A percentile compares a stretch with the other conserved stretches of the same genome.
phyloP scores from a whole-genome alignment of 1,284 basidiomycete species.

The Phlebopus sp. region DNA sequence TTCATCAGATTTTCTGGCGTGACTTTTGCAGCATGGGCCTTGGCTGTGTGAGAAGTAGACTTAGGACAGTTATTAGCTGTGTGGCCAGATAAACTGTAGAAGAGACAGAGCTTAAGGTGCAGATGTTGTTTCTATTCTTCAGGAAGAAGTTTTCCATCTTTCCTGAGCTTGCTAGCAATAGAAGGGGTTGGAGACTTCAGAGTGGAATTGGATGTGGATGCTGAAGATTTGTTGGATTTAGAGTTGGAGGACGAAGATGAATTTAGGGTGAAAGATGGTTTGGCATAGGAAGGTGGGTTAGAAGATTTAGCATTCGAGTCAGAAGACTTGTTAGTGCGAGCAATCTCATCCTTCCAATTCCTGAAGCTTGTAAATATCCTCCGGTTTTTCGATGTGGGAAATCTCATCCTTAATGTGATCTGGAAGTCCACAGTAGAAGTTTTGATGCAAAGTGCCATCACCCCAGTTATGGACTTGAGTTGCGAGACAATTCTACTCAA shows the following conservation, averaged over 20 bases:
- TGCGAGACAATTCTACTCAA: too few relatives aligned
- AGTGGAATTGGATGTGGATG: background rate
- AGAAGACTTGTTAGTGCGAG: too few relatives aligned
- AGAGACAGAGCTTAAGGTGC: constrained; percentile 17
- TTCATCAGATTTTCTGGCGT: background rate
- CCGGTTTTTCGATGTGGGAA: too few relatives aligned
- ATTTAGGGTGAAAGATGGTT: too few relatives aligned
- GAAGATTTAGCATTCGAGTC: too few relatives aligned
- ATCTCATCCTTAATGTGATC: constrained; percentile 8
- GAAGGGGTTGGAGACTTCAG: background rate
- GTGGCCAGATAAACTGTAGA: constrained; percentile 14
- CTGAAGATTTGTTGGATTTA: background rate
- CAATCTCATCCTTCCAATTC: too few relatives aligned
- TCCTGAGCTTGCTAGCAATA: background rate
- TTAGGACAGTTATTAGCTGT: constrained; percentile 11
- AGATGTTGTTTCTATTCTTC: constrained; percentile 8
- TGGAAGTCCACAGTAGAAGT: constrained; percentile 9
- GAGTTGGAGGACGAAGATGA: too few relatives aligned
- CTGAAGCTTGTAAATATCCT: too few relatives aligned
- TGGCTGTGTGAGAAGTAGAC: background rate
- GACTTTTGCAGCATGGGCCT: background rate
- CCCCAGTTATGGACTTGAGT: too few relatives aligned
- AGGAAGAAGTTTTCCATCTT: background rate
- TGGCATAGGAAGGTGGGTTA: too few relatives aligned
- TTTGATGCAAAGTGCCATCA: too few relatives aligned